Percentiles rank a stretch among this genome's conserved stretches.
These are phyloP conservation scores for Monosporascus sp. DNA, from an alignment of 2,329 filamentous ascomycete genomes.

Conservation along the genomic window DNA sequence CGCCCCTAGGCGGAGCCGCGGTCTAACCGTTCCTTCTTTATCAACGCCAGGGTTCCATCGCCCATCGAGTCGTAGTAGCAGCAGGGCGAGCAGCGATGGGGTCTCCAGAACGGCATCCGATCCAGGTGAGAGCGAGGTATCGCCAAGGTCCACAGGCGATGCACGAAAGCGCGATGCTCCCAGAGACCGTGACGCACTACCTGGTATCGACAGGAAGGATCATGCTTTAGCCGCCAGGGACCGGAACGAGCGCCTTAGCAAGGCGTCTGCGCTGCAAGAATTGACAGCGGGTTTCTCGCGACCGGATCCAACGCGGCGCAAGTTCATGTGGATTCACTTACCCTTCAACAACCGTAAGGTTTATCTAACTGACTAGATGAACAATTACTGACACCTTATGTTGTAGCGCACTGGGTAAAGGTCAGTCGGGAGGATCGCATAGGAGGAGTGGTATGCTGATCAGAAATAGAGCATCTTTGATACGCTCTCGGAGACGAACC, in stretches of 20 bases:
- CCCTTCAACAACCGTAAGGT: conserved; percentile 44
- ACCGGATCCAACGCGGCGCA: conserved; percentile 33
- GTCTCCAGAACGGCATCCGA: conserved; percentile 24
- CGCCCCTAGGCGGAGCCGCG: conserved; percentile 18
- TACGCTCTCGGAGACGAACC: conserved; percentile 40
- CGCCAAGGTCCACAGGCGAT: conserved; percentile 11
- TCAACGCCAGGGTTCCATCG: conserved; percentile 22
- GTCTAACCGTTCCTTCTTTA: conserved; percentile 27
- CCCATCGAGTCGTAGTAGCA: conserved; percentile 25
- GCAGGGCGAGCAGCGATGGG: conserved; percentile 15
- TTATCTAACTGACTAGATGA: too few relatives aligned
- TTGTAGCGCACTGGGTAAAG: conserved; percentile 46
- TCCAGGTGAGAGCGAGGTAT: conserved; percentile 18
- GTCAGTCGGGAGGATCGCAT: conserved; percentile 26
- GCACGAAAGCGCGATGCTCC: not conserved
- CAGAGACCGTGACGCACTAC: not conserved
- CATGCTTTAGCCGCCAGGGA: not conserved
- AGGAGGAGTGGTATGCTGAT: conserved; percentile 19
- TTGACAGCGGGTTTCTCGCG: conserved; percentile 34
- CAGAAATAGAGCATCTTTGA: conserved; percentile 26
- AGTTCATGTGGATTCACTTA: conserved; percentile 54
- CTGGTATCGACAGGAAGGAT: conserved; percentile 3
- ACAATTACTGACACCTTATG: too few relatives aligned
- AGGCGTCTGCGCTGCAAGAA: conserved; percentile 20
- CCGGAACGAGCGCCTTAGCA: conserved; percentile 8